A percentile compares a stretch with the other conserved stretches of the same genome.
These are phyloP conservation scores for Nitzschia sp. DNA, from an alignment of 108 stramenopile species.

Conservation along the genomic window DNA sequence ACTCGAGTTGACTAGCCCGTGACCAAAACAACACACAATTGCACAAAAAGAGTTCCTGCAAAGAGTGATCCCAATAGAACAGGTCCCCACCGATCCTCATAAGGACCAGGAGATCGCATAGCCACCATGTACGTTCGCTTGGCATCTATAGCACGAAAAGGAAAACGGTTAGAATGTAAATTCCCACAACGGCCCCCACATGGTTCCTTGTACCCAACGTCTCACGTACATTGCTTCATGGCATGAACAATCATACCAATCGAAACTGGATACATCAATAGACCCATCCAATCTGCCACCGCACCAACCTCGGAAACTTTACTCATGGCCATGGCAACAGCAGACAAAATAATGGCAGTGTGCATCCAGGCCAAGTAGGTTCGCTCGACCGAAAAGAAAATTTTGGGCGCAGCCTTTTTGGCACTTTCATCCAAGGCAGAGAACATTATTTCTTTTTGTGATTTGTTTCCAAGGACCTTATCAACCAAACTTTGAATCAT, in stretches of 20 bases:
- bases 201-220: not conserved
- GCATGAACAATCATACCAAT: constrained; percentile 84
- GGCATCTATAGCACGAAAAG: constrained; percentile 40
- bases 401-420: constrained; percentile 53
- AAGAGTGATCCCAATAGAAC: constrained; percentile 79
- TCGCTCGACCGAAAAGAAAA: constrained; percentile 92
- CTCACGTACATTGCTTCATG: constrained; percentile 81
- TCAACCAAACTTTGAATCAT: not conserved
- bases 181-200: not conserved
- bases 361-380: constrained; percentile 94
- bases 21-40: constrained; percentile 42
- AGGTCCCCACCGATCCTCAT: constrained; percentile 84
- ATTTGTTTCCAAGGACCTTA: constrained; percentile 1
- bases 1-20: not conserved
- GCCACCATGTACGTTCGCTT: constrained; percentile 83
- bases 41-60: constrained; percentile 72
- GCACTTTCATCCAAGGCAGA: constrained; percentile 21
- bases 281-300: constrained; percentile 64
- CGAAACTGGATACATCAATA: constrained; percentile 82
- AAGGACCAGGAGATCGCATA: constrained; percentile 83
- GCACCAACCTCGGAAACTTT: constrained; percentile 40
- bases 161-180: not conserved
- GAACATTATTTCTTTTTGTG: not conserved
- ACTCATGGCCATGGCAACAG: constrained; percentile 81
- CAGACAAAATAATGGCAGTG: constrained; percentile 73